Base-by-base conservation (phyloP, 2,329 filamentous ascomycete genomes). In the Exophiala xenobiotica region DNA sequence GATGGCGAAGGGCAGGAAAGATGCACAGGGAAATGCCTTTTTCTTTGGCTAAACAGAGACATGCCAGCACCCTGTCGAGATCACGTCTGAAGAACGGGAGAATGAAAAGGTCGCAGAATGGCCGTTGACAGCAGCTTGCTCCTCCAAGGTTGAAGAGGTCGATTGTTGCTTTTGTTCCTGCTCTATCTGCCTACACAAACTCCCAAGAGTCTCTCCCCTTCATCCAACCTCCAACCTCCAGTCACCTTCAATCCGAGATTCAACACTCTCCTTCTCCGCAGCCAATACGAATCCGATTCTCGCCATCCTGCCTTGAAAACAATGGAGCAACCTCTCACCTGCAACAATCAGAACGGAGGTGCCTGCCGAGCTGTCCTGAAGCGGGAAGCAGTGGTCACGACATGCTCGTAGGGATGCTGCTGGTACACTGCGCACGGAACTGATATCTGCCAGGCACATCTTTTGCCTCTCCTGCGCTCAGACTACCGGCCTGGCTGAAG, bases 11-110 rank as follows among this genome's bases (percentile, higher is more conserved):
- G 88, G 53, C 61, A 81, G 88, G 62, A 87, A 90, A 64, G 93
- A 99, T 71, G 80, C 81, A 9, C 85, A 90, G 49, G 93, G 93
- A 9, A 99, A 99, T 70, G 83, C 88, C 0, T 96, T 96, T 69
- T 99, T 99, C 77, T 92, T 90, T 67, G 79, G 57, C 24, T 57
- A 29, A 35, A 11, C 4, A 16, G 9, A 9, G 18, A 6, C 31
- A 16, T 35, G n/a, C 31, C 4, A 35, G 11, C 3, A 16, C 31
- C 8, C n/a, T 3, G 31, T 3, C 12, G 31, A 14, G n/a, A n/a
- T n/a, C n/a, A n/a, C n/a, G n/a, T n/a, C n/a, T n/a, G n/a, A n/a
- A n/a, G n/a, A n/a, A n/a, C n/a, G n/a, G n/a, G n/a, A n/a, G n/a
- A n/a, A n/a, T n/a, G n/a, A n/a, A n/a, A n/a, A n/a, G n/a, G n/a